These are phyloP conservation scores for Paxillus involutus DNA, from an alignment of 768 basidiomycete genomes.

Conservation along the genomic window DNA sequence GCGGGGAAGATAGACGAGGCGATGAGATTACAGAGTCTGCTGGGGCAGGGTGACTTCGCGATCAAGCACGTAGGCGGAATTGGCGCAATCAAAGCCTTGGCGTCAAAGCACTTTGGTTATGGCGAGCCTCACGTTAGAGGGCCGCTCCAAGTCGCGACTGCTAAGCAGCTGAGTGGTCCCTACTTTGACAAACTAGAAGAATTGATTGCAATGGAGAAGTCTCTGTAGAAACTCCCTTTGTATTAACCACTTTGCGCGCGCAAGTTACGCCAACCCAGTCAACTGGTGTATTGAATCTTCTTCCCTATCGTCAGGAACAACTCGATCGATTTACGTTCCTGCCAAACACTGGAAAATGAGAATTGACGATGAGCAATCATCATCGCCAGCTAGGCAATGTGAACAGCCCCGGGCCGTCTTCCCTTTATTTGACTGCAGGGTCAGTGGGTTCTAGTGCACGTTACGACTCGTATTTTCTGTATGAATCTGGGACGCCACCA, in stretches of 20 bases:
- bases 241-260: neutral
- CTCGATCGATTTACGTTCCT: too few relatives aligned
- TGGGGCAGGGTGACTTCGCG: constrained; percentile 70
- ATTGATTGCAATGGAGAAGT: constrained; percentile 47
- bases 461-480: too few relatives aligned
- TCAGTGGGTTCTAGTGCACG: too few relatives aligned
- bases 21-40: constrained; percentile 55
- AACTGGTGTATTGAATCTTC: neutral
- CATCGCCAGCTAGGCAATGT: too few relatives aligned
- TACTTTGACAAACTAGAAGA: constrained; percentile 43
- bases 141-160: constrained; percentile 45
- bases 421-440: too few relatives aligned
- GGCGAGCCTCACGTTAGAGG: constrained; percentile 50
- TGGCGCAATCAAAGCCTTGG: constrained; percentile 62
- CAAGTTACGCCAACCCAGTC: neutral
- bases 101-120: constrained; percentile 65
- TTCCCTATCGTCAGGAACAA: too few relatives aligned
- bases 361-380: too few relatives aligned
- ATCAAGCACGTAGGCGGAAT: constrained; percentile 63
- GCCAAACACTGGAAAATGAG: too few relatives aligned
- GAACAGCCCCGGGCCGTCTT: too few relatives aligned
- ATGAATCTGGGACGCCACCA: too few relatives aligned
- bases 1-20: constrained; percentile 59
- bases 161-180: constrained; percentile 36
- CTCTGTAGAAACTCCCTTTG: constrained; percentile 15